Conservation (phyloP, 495 filamentous ascomycete species). For the Symbiotaphrina buchneri region DNA sequence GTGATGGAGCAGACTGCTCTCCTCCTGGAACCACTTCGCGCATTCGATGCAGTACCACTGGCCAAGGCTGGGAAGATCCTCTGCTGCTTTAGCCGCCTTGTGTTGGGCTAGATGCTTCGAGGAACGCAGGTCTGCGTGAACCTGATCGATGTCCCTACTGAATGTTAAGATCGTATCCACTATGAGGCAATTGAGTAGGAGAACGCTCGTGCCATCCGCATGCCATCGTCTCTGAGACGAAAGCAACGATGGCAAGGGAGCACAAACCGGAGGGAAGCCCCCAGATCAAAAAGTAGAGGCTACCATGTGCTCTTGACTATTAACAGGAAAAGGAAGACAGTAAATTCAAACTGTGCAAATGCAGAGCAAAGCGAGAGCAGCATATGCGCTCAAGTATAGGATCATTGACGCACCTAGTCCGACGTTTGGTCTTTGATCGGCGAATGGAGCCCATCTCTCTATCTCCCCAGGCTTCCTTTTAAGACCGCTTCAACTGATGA, state of each 20-base stretch:
- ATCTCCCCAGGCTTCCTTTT: too few species aligned
- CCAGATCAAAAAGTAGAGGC: too few species aligned
- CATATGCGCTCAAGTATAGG: neutral
- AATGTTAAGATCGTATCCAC: neutral
- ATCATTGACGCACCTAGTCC: conserved; percentile 23
- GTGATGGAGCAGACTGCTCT: conserved; percentile 53
- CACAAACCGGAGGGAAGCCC: too few species aligned
- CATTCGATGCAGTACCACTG: conserved; percentile 80
- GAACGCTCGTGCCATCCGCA: neutral
- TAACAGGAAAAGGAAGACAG: too few species aligned
- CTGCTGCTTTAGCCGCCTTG: conserved; percentile 54
- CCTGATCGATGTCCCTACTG: conserved; percentile 70
- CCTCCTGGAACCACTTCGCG: conserved; percentile 86
- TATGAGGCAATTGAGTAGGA: neutral
- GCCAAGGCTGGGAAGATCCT: conserved; percentile 73
- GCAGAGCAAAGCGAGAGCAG: too few species aligned
- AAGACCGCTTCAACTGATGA: too few species aligned
- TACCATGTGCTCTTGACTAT: too few species aligned
- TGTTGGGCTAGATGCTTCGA: conserved; percentile 56
- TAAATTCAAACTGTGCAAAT: too few species aligned
- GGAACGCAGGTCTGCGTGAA: conserved; percentile 53
- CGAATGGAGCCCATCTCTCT: conserved; percentile 29
- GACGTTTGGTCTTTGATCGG: conserved; percentile 33
- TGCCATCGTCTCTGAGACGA: neutral
- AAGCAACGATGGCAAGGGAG: neutral